Evolutionary conservation across 73 alveolate species (phyloP).

Genomic region (Stentor coeruleus): DNA sequence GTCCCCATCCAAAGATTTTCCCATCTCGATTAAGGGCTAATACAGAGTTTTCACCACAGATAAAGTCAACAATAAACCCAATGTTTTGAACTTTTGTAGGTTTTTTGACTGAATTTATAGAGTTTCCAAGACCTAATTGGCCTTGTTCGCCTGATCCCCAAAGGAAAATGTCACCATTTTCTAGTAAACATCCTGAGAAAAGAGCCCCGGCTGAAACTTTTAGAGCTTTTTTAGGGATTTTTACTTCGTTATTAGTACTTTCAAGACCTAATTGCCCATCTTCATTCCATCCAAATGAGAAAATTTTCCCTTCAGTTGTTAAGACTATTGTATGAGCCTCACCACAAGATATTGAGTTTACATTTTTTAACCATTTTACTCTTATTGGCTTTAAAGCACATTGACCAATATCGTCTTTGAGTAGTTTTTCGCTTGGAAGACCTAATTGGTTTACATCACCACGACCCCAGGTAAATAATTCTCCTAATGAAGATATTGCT

Average conservation of each 20-base stretch:
- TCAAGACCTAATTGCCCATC: slow-evolving; percentile 50
- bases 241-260: not conserved
- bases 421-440: slow-evolving; percentile 22
- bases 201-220: slow-evolving; percentile 77
- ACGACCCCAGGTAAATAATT: slow-evolving; percentile 59
- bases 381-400: slow-evolving; percentile 28
- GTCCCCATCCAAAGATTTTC: slow-evolving; percentile 83
- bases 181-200: slow-evolving; percentile 63
- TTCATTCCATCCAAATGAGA: slow-evolving; percentile 61
- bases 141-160: slow-evolving; percentile 91
- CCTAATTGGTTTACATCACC: slow-evolving; percentile 65
- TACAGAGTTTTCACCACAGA: slow-evolving; percentile 76
- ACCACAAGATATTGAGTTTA: slow-evolving; percentile 46
- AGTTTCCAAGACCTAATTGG: slow-evolving; percentile 68
- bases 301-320: slow-evolving; percentile 36
- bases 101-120: slow-evolving; percentile 27
- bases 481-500: slow-evolving; percentile 32
- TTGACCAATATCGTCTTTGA: slow-evolving; percentile 40
- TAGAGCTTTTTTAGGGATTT: not conserved
- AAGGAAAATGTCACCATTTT: slow-evolving; percentile 60
- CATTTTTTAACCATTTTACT: slow-evolving; percentile 8
- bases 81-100: slow-evolving; percentile 41
- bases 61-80: slow-evolving; percentile 42
- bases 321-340: slow-evolving; percentile 65
- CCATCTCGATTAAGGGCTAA: slow-evolving; percentile 55